Evolutionary conservation across 2,329 filamentous ascomycete species (phyloP), one percentile per base, ranked within the genome.

Genomic region (Colletotrichum spinosum): DNA sequence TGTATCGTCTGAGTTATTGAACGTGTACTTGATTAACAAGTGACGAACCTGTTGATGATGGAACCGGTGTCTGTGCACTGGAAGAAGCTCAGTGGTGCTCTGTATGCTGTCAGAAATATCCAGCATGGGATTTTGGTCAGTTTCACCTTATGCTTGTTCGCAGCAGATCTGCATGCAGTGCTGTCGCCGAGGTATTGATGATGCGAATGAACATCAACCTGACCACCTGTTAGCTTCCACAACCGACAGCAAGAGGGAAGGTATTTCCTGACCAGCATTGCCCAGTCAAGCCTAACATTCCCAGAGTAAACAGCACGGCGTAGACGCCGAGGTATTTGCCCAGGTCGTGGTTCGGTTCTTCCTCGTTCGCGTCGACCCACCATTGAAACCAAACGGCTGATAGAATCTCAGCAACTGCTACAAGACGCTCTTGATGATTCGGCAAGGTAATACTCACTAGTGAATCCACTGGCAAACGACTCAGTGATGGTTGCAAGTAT

Each of bases 171-270:
- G 51, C 50, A 37, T 61, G 58, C 0, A 61, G 12, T 2, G 45
- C 42, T 11, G 51, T 35, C 6, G 58, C 59, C 2, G 59, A 50
- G 2, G 38, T 37, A 33, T 41, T 56, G n/a, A 62, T 62, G 37
- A 62, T 57, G 12, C 45, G 46, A 15, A 56, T 57, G 13, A 62
- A 62, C n/a, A 57, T 41, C 6, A 57, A n/a, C 59, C 59, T 56
- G 34, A 2, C 3, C 17, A 25, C 25, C 25, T 25, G 3, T 25
- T 34, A 56, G 4, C 15, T 15, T n/a, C 7, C 0, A 45, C 2
- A 17, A n/a, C 9, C 12, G 13, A 15, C 34, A 44, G 39, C 13
- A 10, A 9, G 6, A 9, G 9, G 8, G 13, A 12, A n/a, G 42
- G 3, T 8, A 33, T 3, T 41, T 41, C 2, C 51, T 61, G 25